These are phyloP conservation scores for Abelmoschus esculentus DNA, from an alignment of 345 rosid genomes.

Conservation along the genomic window DNA sequence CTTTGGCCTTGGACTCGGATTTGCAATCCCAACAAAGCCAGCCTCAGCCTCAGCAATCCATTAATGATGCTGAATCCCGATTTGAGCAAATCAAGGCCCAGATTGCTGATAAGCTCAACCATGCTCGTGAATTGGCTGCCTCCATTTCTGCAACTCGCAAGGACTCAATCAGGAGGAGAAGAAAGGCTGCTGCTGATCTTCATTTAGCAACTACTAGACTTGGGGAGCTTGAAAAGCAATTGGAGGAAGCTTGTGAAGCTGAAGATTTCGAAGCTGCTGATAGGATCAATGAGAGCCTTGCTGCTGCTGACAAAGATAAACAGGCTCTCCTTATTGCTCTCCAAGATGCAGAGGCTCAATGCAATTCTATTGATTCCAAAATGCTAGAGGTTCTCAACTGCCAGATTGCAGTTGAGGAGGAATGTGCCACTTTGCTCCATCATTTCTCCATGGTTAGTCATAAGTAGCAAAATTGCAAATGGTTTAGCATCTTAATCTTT, in stretches of 20 bases:
- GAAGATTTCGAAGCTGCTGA: conserved; percentile 86
- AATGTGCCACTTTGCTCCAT: conserved; percentile 54
- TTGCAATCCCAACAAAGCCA: background rate
- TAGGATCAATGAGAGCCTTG: conserved; percentile 64
- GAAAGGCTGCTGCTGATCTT: conserved; percentile 55
- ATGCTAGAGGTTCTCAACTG: conserved; percentile 50
- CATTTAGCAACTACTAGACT: conserved; percentile 40
- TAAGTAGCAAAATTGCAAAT: background rate
- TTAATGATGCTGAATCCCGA: conserved; percentile 6
- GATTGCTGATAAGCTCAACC: conserved; percentile 44
- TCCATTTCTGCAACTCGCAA: conserved; percentile 53
- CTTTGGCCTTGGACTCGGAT: conserved; percentile 12
- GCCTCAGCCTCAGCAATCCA: background rate
- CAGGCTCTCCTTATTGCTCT: conserved; percentile 39
- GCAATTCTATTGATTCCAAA: conserved; percentile 50
- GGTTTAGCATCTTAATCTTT: background rate
- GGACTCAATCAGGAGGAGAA: conserved; percentile 50
- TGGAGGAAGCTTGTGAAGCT: conserved; percentile 76
- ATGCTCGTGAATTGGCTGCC: conserved; percentile 39
- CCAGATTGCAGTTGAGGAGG: conserved; percentile 67
- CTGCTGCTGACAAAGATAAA: conserved; percentile 43
- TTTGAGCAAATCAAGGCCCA: conserved; percentile 36
- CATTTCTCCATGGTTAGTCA: conserved; percentile 46
- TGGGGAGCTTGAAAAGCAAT: conserved; percentile 51
- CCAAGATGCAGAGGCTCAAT: conserved; percentile 54